These are phyloP conservation scores for Alternaria postmessia DNA, from an alignment of 2,329 filamentous ascomycete genomes.

Conservation along the genomic window DNA sequence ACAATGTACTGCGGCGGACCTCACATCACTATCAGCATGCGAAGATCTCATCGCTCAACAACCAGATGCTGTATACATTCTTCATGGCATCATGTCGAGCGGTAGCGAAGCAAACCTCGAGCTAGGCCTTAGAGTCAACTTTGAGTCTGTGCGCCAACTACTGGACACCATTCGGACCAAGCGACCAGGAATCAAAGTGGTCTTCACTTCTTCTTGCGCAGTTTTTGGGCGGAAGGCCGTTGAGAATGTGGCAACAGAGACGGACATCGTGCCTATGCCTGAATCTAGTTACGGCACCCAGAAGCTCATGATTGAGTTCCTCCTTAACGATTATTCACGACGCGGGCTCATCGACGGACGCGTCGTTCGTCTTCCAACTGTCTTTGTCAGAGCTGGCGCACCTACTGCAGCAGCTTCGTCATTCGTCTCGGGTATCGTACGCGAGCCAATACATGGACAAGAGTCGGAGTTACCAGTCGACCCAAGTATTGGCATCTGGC, in stretches of 20 bases:
- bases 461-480: conserved; percentile 61
- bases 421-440: conserved; percentile 70
- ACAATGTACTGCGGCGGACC: conserved; percentile 61
- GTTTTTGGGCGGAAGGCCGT: conserved; percentile 69
- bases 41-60: conserved; percentile 34
- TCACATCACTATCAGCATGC: conserved; percentile 51
- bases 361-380: conserved; percentile 67
- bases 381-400: conserved; percentile 67
- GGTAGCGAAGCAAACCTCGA: conserved; percentile 69
- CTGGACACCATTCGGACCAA: conserved; percentile 61
- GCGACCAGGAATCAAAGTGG: conserved; percentile 64
- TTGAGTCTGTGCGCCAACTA: conserved; percentile 65
- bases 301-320: conserved; percentile 68
- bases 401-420: conserved; percentile 70
- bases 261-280: conserved; percentile 64
- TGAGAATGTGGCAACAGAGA: conserved; percentile 44
- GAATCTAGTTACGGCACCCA: conserved; percentile 70
- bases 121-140: conserved; percentile 67
- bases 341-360: conserved; percentile 67
- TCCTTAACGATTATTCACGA: conserved; percentile 70
- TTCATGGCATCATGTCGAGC: conserved; percentile 74
- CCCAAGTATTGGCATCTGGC: conserved; percentile 64
- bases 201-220: conserved; percentile 70
- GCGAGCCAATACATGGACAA: conserved; percentile 67
- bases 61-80: conserved; percentile 60